Percentiles rank a stretch among this genome's conserved stretches.
phyloP scores from a whole-genome alignment of 2,329 filamentous ascomycete species.

The Colletotrichum lentis region DNA sequence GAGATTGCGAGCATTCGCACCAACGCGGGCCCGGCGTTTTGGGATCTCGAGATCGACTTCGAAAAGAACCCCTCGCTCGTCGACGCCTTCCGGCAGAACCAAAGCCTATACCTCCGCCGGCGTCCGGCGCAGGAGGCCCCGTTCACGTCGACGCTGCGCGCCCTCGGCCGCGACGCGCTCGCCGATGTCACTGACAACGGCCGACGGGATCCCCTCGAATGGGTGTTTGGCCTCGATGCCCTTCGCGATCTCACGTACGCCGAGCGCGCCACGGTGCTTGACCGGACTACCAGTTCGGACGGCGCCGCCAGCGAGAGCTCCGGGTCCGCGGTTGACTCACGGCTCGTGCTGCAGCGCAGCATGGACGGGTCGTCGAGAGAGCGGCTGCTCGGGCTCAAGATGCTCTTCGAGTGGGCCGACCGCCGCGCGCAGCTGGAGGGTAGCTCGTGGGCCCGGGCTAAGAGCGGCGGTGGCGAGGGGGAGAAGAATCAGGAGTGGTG shows the following conservation, averaged over 20 bases:
- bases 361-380: conserved; percentile 52
- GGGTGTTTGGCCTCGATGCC: conserved; percentile 73
- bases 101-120: conserved; percentile 77
- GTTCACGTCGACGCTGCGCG: conserved; percentile 78
- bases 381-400: conserved; percentile 56
- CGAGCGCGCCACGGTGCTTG: conserved; percentile 71
- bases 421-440: conserved; percentile 51
- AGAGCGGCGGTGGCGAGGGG: conserved; percentile 33
- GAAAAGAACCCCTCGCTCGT: conserved; percentile 67
- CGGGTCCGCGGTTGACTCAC: conserved; percentile 69
- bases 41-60: conserved; percentile 84
- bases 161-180: conserved; percentile 63
- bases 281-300: conserved; percentile 57
- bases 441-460: conserved; percentile 37
- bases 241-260: conserved; percentile 66
- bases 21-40: conserved; percentile 72
- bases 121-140: conserved; percentile 72
- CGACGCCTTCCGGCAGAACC: conserved; percentile 71
- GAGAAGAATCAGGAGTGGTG: conserved; percentile 57
- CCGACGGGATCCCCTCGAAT: conserved; percentile 67
- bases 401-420: conserved; percentile 66
- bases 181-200: conserved; percentile 42
- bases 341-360: conserved; percentile 70
- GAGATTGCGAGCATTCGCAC: conserved; percentile 68
- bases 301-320: conserved; percentile 54